A percentile compares a stretch with the other conserved stretches of the same genome.
These are phyloP conservation scores for Claviceps purpurea DNA, from an alignment of 2,329 filamentous ascomycete genomes.

Conservation along the genomic window DNA sequence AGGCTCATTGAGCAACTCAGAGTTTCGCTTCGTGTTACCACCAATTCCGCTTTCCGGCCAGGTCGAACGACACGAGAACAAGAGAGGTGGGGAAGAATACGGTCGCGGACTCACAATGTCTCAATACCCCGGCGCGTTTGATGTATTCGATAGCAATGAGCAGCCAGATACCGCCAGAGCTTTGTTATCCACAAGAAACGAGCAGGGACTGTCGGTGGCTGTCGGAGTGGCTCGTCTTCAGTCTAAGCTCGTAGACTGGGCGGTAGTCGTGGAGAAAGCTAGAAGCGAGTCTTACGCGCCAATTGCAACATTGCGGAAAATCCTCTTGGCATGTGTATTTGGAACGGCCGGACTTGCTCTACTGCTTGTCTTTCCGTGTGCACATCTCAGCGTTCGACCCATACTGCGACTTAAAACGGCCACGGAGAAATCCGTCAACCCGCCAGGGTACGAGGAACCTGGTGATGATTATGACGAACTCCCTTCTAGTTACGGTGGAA, in stretches of 20 bases:
- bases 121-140: constrained; percentile 48
- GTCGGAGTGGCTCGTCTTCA: constrained; percentile 67
- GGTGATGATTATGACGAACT: constrained; percentile 32
- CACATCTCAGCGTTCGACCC: constrained; percentile 68
- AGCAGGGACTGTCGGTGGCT: constrained; percentile 55
- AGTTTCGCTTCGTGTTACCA: constrained; percentile 48
- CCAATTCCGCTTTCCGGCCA: constrained; percentile 28
- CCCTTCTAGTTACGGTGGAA: constrained; percentile 25
- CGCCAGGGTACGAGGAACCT: constrained; percentile 43
- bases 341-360: constrained; percentile 63
- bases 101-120: constrained; percentile 43
- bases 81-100: constrained; percentile 23
- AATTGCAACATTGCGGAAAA: constrained; percentile 60
- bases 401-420: constrained; percentile 65
- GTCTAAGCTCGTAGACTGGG: constrained; percentile 64
- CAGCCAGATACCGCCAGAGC: constrained; percentile 53
- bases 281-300: constrained; percentile 62
- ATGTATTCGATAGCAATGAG: constrained; percentile 41
- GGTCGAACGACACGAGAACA: constrained; percentile 31
- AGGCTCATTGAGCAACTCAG: constrained; percentile 25
- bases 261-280: constrained; percentile 65
- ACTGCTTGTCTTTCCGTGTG: constrained; percentile 61
- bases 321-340: constrained; percentile 75
- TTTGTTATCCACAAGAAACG: constrained; percentile 56
- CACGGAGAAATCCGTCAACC: constrained; percentile 58